Evolutionary conservation across 2,329 filamentous ascomycete species (phyloP).

Genomic region (Mycosphaerelloides madeirae): DNA sequence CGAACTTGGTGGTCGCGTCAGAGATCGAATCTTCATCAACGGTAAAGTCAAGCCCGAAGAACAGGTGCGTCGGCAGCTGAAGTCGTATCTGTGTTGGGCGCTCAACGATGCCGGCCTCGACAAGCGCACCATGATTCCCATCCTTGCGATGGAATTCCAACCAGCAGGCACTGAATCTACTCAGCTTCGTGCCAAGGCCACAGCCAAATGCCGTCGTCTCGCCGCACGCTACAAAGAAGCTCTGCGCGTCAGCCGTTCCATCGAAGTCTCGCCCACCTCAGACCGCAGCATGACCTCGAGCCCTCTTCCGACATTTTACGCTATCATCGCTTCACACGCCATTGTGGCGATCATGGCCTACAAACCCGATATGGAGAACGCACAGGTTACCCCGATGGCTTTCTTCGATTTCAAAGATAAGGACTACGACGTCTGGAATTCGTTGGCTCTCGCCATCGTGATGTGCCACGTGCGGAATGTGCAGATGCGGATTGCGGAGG

Average conservation of each 20-base stretch:
- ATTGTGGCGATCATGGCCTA: conserved; percentile 51
- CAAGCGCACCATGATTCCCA: conserved; percentile 31
- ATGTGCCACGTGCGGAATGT: conserved; percentile 51
- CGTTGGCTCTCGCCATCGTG: conserved; percentile 53
- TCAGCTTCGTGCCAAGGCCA: conserved; percentile 40
- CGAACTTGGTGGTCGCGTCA: conserved; percentile 47
- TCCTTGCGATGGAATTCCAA: conserved; percentile 45
- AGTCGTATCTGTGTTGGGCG: conserved; percentile 52
- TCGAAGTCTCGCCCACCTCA: conserved; percentile 24
- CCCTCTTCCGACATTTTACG: conserved; percentile 49
- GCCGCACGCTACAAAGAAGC: conserved; percentile 40
- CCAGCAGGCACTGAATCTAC: conserved; percentile 36
- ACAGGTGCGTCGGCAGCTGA: conserved; percentile 21
- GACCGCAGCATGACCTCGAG: conserved; percentile 17
- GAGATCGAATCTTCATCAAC: conserved; percentile 45
- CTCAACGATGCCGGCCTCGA: conserved; percentile 46
- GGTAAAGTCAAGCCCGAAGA: conserved; percentile 16
- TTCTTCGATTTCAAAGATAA: conserved; percentile 51
- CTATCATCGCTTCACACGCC: conserved; percentile 50
- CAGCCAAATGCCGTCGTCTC: conserved; percentile 41
- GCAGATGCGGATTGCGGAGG: conserved; percentile 43
- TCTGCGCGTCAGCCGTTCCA: conserved; percentile 27
- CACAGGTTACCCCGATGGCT: conserved; percentile 35
- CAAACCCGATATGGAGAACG: conserved; percentile 36
- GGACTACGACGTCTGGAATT: conserved; percentile 58